Percentiles rank a stretch among this genome's conserved stretches.
Conservation (phyloP, 306 rosid genomes). For the Quercus mongolica region DNA sequence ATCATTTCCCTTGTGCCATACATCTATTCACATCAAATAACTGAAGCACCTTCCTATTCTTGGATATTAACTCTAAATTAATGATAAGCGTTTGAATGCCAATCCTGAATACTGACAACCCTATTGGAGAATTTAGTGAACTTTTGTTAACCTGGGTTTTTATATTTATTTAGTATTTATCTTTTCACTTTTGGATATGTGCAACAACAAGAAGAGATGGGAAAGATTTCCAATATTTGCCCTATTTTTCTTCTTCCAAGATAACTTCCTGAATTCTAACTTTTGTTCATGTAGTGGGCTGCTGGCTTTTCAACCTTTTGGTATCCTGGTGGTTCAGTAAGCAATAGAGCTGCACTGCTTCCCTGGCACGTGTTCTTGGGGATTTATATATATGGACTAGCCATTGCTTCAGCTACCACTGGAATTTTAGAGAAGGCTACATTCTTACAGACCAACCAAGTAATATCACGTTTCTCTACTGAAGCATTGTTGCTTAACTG, state of each 20-base stretch:
- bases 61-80: too few relatives aligned
- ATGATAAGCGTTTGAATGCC: too few relatives aligned
- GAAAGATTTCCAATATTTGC: too few relatives aligned
- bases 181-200: too few relatives aligned
- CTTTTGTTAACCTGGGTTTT: too few relatives aligned
- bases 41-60: too few relatives aligned
- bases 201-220: too few relatives aligned
- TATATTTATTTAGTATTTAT: too few relatives aligned
- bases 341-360: conserved; percentile 52
- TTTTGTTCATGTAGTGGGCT: conserved; percentile 48
- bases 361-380: conserved; percentile 96
- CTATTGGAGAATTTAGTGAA: too few relatives aligned
- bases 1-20: too few relatives aligned
- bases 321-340: conserved; percentile 95
- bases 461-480: conserved; percentile 77
- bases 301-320: conserved; percentile 83
- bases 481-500: conserved; percentile 79
- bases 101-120: too few relatives aligned
- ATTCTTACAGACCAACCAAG: conserved; percentile 63
- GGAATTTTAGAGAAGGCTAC: conserved; percentile 84
- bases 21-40: too few relatives aligned
- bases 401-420: conserved; percentile 69
- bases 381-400: conserved; percentile 72
- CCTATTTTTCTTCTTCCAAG: neutral
- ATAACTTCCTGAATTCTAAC: neutral